Base-by-base conservation (phyloP, 257 asterid genomes). In the Lavandula angustifolia region DNA sequence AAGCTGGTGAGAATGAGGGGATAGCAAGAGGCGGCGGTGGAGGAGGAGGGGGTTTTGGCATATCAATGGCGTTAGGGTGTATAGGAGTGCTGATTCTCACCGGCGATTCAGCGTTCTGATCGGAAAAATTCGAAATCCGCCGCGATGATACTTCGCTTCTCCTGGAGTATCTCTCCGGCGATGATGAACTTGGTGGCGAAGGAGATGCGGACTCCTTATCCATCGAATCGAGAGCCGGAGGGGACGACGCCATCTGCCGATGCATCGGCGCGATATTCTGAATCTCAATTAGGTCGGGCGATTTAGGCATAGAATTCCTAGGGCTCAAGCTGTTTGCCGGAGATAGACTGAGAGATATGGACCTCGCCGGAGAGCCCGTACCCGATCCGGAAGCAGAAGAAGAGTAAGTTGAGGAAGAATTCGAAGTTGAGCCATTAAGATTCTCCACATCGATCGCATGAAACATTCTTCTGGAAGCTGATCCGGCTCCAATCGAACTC, bases 261-360 rank as follows among this genome's bases (percentile, higher is more conserved):
- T 62, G 74, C 66, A 69, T 33, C 41, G 78, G 79, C 12, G 64
- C 74, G 3, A 82, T 75, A 32, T 77, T 65, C 75, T 80, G 89
- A 78, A 84, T 79, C 81, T 88, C 92, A 47, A 80, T 90, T 38
- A 90, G 73, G 66, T 94, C 95, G 4, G 97, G 96, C 57, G 96
- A 87, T 63, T 90, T 90, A 9, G 94, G 94, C 34, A 79, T 75
- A 58, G 83, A 85, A 49, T 64, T 71, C 63, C 79, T 83, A 18
- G 96, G 91, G 73, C 95, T 87, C 50, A 72, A 73, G 67, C 92
- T 85, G 49, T 67, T 81, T 4, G 80, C 90, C 11, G 99, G 96
- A 3, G 98, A 92, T 27, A 89, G 84, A 67, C 91, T 84, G 73
- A 81, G 64, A 10, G 97, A 87, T 49, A 82, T 78, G 49, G 97